These are phyloP conservation scores for Poteriospumella lacustris DNA, from an alignment of 108 stramenopile species.

Conservation along the genomic window DNA sequence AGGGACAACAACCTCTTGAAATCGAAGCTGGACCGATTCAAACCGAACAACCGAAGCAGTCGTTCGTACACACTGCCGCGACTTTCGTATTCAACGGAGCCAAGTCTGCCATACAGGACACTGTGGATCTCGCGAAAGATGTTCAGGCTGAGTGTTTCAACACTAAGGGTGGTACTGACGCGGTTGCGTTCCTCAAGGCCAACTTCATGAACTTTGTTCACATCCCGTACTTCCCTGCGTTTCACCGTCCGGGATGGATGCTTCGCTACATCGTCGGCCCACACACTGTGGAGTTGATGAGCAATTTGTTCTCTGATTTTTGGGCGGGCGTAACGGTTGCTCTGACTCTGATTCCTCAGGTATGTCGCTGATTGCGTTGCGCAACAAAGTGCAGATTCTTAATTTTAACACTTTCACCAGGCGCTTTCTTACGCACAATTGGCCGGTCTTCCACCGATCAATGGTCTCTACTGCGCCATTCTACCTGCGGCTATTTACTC, in stretches of 20 bases:
- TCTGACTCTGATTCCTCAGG: conserved; percentile 30
- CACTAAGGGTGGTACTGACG: too few species aligned
- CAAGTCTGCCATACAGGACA: too few species aligned
- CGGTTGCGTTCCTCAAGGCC: too few species aligned
- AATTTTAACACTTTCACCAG: conserved; percentile 56
- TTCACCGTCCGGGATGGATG: conserved; percentile 27
- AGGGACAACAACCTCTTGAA: too few species aligned
- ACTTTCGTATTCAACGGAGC: too few species aligned
- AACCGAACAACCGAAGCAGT: too few species aligned
- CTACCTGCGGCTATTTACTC: conserved; percentile 69
- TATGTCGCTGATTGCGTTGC: not conserved
- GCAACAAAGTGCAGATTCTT: not conserved
- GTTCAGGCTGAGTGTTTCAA: too few species aligned
- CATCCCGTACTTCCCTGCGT: conserved; percentile 20
- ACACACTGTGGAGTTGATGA: not conserved
- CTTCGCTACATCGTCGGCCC: not conserved
- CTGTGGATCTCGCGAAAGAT: too few species aligned
- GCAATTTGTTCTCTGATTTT: not conserved
- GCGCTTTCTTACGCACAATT: conserved; percentile 77
- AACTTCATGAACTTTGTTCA: not conserved
- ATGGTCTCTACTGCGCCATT: conserved; percentile 73
- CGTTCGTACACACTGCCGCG: too few species aligned
- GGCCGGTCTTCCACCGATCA: conserved; percentile 71
- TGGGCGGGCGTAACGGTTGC: conserved; percentile 19
- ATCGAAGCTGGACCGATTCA: too few species aligned